Evolutionary conservation across 495 filamentous ascomycete species (phyloP), one percentile per base, ranked within the genome.

Genomic region (Daldinia grandis): DNA sequence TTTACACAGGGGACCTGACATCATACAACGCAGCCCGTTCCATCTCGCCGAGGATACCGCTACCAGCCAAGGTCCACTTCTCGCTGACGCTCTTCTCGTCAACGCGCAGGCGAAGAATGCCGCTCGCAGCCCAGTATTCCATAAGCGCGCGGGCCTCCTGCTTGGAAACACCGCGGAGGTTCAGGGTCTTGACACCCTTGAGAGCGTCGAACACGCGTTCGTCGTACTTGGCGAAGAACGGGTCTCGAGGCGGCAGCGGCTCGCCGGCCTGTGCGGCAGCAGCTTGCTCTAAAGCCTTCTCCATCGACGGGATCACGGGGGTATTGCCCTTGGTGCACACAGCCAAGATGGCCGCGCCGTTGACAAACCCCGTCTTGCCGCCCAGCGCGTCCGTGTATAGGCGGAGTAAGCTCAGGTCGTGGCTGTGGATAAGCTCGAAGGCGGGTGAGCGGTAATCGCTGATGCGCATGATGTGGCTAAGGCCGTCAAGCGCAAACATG

Each of bases 91-190:
- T 86, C 69, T 81, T 80, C 76, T 95, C 90, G 71, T 91, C 90
- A 44, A 97, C 83, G 49, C 78, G 81, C 61, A 86, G 78, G 58
- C 91, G 87, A 74, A 96, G 76, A 72, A 98, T 81, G 17, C 95
- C 95, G 78, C 93, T 97, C 25, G 84, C 86, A 3, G 92, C 94
- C 81, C 93, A 98, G 80, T 98, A 98, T 83, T 98, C 95, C 88
- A 98, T 88, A 70, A 95, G 82, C 1, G 87, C 85, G 59, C 91
- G 87, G 38, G 94, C 89, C 81, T 98, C 94, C 24, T 82, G 79
- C 76, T 88, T 92, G 60, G 82, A 91, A 65, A 98, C 61, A 4
- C 92, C 90, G 28, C 80, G 80, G 25, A 97, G 72, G 12, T 81
- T 79, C 50, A 88, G 17, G 1, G 88, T 74, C 44, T 79, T 71